Evolutionary conservation across 345 rosid species (phyloP).

Genomic region (Salix udensis): DNA sequence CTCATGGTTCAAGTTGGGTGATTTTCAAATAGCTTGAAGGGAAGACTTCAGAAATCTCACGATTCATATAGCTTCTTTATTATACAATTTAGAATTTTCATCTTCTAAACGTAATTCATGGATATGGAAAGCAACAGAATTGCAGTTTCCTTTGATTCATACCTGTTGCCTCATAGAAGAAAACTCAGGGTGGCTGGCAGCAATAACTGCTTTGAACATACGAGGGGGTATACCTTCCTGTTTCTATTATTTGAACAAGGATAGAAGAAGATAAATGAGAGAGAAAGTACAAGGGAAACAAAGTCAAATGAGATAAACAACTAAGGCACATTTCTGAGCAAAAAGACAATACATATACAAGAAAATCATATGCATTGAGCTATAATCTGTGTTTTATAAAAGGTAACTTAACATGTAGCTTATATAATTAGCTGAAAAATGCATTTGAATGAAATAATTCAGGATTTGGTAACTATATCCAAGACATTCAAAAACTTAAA

Average conservation of each 20-base stretch:
- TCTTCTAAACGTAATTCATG: neutral
- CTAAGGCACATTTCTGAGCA: neutral
- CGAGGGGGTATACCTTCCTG: constrained; percentile 97
- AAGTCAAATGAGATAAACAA: neutral
- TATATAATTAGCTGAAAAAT: neutral
- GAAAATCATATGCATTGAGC: neutral
- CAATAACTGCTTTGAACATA: constrained; percentile 92
- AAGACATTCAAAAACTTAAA: neutral
- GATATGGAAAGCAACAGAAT: neutral
- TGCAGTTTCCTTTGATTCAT: constrained; percentile 2
- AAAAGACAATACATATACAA: neutral
- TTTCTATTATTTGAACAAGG: constrained; percentile 41
- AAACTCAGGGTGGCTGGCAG: constrained; percentile 93
- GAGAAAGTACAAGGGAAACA: neutral
- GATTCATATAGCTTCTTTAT: neutral
- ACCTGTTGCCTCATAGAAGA: constrained; percentile 98
- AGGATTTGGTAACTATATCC: constrained; percentile 2
- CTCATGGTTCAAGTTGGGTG: neutral
- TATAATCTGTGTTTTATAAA: neutral
- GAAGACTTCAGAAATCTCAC: neutral
- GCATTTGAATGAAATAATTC: neutral
- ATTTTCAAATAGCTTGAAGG: neutral
- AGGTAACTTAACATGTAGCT: neutral
- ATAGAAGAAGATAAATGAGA: neutral
- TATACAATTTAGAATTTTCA: too few species aligned